These are phyloP conservation scores for Citrullus amarus DNA, from an alignment of 306 rosid genomes.

Conservation along the genomic window DNA sequence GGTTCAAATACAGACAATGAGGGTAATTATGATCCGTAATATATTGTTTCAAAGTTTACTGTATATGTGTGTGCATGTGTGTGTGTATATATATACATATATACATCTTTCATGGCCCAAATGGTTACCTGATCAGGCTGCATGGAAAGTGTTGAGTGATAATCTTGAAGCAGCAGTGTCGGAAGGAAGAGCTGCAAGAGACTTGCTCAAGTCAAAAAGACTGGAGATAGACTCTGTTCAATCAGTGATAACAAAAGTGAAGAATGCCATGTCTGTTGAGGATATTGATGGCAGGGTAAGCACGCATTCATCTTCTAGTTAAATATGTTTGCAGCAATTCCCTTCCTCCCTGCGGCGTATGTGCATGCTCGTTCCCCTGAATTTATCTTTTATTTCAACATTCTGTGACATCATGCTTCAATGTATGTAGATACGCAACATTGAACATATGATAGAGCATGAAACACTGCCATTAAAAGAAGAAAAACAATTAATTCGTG, in stretches of 20 bases:
- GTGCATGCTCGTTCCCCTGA: background rate
- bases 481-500: slow-evolving; percentile 66
- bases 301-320: slow-evolving; percentile 7
- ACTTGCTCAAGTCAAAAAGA: slow-evolving; percentile 46
- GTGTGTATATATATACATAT: background rate
- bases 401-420: background rate
- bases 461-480: slow-evolving; percentile 70
- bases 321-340: background rate
- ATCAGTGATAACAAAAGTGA: slow-evolving; percentile 40
- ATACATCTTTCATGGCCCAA: slow-evolving; percentile 7
- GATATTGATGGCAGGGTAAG: slow-evolving; percentile 64
- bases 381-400: background rate
- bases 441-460: slow-evolving; percentile 66
- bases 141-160: slow-evolving; percentile 26
- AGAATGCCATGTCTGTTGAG: slow-evolving; percentile 52
- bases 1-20: slow-evolving; percentile 35
- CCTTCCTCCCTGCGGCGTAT: background rate
- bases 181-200: slow-evolving; percentile 48
- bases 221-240: slow-evolving; percentile 68
- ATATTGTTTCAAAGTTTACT: slow-evolving; percentile 6
- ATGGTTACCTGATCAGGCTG: slow-evolving; percentile 37
- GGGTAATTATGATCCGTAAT: slow-evolving; percentile 24
- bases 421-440: slow-evolving; percentile 43
- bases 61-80: background rate
- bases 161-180: slow-evolving; percentile 39